Percentiles rank a stretch among this genome's conserved stretches.
phyloP scores from a whole-genome alignment of 2,329 filamentous ascomycete species.

The Trichoderma lentiforme region DNA sequence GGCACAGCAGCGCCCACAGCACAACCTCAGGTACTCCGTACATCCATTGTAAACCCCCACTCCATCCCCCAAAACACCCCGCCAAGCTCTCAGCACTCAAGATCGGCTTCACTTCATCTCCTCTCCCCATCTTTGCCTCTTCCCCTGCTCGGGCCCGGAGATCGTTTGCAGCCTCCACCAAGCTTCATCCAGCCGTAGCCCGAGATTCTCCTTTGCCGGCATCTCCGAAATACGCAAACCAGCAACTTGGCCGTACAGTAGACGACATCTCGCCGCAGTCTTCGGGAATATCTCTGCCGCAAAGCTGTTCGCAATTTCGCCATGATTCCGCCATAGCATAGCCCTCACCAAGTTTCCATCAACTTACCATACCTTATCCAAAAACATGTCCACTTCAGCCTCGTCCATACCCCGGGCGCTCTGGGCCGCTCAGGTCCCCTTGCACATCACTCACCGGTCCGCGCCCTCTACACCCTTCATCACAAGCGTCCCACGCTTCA shows the following conservation, averaged over 20 bases:
- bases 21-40: too few relatives aligned
- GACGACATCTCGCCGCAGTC: neutral
- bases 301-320: neutral
- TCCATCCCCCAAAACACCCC: neutral
- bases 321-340: constrained; percentile 15
- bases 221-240: neutral
- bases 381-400: neutral
- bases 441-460: constrained; percentile 52
- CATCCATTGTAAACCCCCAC: neutral
- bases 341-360: neutral
- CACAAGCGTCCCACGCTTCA: constrained; percentile 54
- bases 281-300: neutral
- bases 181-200: neutral
- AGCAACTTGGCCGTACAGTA: neutral
- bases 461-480: constrained; percentile 49
- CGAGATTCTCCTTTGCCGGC: neutral
- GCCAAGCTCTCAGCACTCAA: neutral
- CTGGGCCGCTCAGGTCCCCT: constrained; percentile 53
- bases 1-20: neutral
- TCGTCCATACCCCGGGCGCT: constrained; percentile 43
- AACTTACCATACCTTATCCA: neutral
- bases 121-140: neutral
- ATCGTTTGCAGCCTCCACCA: neutral
- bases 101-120: neutral
- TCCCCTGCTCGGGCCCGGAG: neutral